Percentiles rank a stretch among this genome's conserved stretches.
Evolutionary conservation across 768 basidiomycete genomes (phyloP).

Genomic region (Hygrophorus russula): DNA sequence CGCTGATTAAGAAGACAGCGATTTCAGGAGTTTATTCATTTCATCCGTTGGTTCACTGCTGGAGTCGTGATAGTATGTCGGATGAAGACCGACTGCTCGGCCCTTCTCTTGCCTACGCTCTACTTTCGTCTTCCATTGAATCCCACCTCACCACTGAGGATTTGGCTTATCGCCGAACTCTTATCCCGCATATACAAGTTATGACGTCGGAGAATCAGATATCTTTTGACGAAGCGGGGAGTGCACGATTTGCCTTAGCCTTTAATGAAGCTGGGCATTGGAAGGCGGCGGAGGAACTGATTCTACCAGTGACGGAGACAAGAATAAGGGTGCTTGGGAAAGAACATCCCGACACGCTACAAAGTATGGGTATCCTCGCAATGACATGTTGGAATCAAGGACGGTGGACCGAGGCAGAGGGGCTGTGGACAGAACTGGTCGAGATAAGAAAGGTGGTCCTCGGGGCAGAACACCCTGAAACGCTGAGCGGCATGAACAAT

Average conservation of each 20-base stretch:
- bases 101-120: neutral
- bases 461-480: too few species aligned
- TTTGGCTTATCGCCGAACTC: neutral
- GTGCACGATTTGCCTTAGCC: neutral
- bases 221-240: neutral
- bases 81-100: neutral
- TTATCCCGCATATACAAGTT: conserved; percentile 4
- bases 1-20: conserved; percentile 8
- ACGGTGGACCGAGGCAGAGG: too few species aligned
- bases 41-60: conserved; percentile 8
- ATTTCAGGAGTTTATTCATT: conserved; percentile 4
- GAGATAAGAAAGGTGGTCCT: too few species aligned
- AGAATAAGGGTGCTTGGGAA: too few species aligned
- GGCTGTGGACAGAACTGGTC: too few species aligned
- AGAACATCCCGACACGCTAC: too few species aligned
- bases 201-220: neutral
- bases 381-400: too few species aligned
- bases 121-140: conserved; percentile 3
- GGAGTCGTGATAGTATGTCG: conserved; percentile 4
- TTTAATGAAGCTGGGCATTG: neutral
- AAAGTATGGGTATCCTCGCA: too few species aligned
- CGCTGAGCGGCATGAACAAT: too few species aligned
- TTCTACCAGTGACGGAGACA: too few species aligned
- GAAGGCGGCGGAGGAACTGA: too few species aligned
- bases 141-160: neutral